Evolutionary conservation across 495 filamentous ascomycete genomes (phyloP).

Genomic region (Chaetomium cochliodes): DNA sequence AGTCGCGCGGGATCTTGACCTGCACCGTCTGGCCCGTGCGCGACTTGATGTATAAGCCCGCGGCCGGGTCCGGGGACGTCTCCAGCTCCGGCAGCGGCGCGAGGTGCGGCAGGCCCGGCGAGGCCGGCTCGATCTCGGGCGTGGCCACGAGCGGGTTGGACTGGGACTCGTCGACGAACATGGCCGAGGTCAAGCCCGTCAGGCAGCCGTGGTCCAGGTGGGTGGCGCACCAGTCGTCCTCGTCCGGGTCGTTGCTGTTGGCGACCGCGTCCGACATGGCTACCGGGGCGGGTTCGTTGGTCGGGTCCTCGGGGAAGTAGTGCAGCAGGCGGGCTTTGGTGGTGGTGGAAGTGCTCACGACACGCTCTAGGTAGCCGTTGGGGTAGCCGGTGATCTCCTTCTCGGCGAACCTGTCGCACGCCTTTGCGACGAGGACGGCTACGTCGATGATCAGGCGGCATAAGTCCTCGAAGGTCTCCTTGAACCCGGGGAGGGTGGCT

Average conservation of each 20-base stretch:
- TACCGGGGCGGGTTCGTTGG: constrained; percentile 17
- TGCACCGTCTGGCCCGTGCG: constrained; percentile 74
- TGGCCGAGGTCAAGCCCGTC: constrained; percentile 88
- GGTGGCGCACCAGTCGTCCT: constrained; percentile 95
- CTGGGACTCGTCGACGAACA: constrained; percentile 84
- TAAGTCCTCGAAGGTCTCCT: constrained; percentile 66
- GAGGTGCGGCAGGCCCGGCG: constrained; percentile 32
- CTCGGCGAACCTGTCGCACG: constrained; percentile 83
- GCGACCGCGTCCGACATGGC: constrained; percentile 26
- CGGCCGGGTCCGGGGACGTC: constrained; percentile 71
- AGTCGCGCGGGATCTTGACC: constrained; percentile 84
- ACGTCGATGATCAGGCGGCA: constrained; percentile 85
- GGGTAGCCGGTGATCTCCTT: constrained; percentile 73
- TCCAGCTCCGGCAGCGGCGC: constrained; percentile 65
- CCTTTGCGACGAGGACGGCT: constrained; percentile 78
- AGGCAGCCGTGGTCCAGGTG: constrained; percentile 93
- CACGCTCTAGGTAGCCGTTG: constrained; percentile 73
- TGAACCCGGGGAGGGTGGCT: constrained; percentile 69
- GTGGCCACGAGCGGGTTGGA: constrained; percentile 43
- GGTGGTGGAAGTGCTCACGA: constrained; percentile 79
- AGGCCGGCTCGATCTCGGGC: constrained; percentile 31
- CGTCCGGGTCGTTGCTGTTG: constrained; percentile 46
- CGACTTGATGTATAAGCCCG: constrained; percentile 89
- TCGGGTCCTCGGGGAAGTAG: constrained; percentile 71
- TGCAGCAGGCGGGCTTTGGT: constrained; percentile 92